These are phyloP conservation scores for Colletotrichum sp. DNA, from an alignment of 2,329 filamentous ascomycete genomes.

Conservation along the genomic window DNA sequence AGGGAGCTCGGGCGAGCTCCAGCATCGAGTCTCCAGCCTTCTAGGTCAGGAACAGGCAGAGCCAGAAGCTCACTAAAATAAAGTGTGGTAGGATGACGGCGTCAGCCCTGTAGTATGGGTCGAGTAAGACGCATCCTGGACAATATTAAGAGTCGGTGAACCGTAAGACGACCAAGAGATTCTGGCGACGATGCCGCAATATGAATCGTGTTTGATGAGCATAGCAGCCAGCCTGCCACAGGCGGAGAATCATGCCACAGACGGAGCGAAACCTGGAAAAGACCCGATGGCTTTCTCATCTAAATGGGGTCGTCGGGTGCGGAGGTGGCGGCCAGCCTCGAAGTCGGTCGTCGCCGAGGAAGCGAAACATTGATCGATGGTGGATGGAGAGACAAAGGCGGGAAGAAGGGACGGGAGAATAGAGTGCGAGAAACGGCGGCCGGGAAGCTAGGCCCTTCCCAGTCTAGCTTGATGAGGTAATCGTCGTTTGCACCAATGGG, in stretches of 20 bases:
- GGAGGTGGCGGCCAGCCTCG: background rate
- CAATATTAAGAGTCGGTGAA: background rate
- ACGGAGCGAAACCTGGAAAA: background rate
- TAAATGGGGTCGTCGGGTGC: background rate
- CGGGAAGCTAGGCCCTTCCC: background rate
- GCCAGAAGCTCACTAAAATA: background rate
- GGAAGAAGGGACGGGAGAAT: background rate
- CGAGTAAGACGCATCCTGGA: slow-evolving; percentile 5
- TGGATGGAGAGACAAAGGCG: background rate
- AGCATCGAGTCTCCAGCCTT: background rate
- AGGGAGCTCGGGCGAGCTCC: background rate
- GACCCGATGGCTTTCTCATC: background rate
- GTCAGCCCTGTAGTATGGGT: slow-evolving; percentile 11
- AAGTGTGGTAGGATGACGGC: background rate
- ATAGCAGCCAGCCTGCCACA: background rate
- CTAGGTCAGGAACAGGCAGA: background rate
- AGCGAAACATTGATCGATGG: background rate
- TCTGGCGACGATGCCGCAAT: background rate
- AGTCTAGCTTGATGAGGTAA: background rate
- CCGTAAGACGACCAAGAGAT: background rate
- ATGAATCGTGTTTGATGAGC: background rate
- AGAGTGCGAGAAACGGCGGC: background rate
- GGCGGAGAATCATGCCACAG: background rate
- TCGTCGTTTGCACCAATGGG: background rate
- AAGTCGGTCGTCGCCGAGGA: background rate